Base-by-base conservation (phyloP, 1,139 yeast genomes). In the Protomyces gravidus region DNA sequence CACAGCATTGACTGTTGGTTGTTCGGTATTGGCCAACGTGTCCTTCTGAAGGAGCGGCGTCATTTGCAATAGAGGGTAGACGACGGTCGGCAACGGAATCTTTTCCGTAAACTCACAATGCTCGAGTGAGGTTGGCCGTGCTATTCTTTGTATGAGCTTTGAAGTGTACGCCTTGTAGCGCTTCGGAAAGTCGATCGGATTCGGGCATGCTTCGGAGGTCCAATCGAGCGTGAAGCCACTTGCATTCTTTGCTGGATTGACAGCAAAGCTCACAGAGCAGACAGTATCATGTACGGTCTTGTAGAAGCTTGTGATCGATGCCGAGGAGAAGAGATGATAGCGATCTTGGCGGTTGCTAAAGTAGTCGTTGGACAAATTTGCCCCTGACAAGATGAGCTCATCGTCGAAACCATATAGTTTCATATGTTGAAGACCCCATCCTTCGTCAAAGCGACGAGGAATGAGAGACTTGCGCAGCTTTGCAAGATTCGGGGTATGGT, bases 291-390 rank as follows among this genome's bases (percentile, higher is more conserved):
- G 96, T 47, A 92, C 74, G 25, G 76, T 73, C 70, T 76, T 82
- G 72, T 88, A 90, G 72, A 89, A 90, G 66, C 87, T 82, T 0
- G 95, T 74, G 48, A 92, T 75, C 1, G 71, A 69, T 23, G 72
- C 69, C 58, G 83, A 79, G 55, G 78, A 78, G 72, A 92, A 87
- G 23, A 86, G 61, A 67, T 89, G 86, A 71, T 94, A 94, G 52
- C 99, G 76, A 71, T 92, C 99, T 70, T 92, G 98, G 66, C 99
- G 81, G 70, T 92, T 85, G n/a, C 95, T 86, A 72, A 94, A 92
- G 72, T 92, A 92, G 72, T 92, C 98, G 46, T 81, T 76, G 0
- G 96, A 88, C 59, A 92, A 76, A 68, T 92, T 92, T 3, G 98
- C 98, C 2, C 65, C 99, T 21, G 89, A 82, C 50, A 94, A 76